phyloP scores from a whole-genome alignment of 2,329 filamentous ascomycete species.

The Metarhizium humberi region DNA sequence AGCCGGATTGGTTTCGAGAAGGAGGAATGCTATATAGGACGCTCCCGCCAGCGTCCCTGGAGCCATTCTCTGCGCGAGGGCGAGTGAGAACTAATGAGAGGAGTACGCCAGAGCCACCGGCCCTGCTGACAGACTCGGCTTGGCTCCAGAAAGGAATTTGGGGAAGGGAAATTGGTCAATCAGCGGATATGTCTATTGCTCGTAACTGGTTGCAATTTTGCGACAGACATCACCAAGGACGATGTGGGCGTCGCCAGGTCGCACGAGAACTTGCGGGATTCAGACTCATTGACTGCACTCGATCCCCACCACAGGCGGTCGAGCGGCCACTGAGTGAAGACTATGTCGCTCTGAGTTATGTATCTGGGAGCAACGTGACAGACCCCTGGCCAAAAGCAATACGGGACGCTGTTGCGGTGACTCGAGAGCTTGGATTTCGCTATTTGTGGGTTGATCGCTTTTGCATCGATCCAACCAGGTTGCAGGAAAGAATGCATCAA shows the following conservation, averaged over 20 bases:
- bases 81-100: constrained; percentile 8
- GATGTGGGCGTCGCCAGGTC: constrained; percentile 19
- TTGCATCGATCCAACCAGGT: constrained; percentile 20
- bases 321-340: constrained; percentile 17
- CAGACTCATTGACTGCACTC: constrained; percentile 23
- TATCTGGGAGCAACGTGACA: constrained; percentile 18
- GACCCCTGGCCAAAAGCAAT: constrained; percentile 22
- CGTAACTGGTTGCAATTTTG: constrained; percentile 25
- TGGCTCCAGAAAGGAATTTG: constrained; percentile 24
- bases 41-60: constrained; percentile 16
- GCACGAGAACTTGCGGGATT: constrained; percentile 19
- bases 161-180: constrained; percentile 21
- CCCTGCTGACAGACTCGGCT: constrained; percentile 6
- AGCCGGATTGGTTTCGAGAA: constrained; percentile 22
- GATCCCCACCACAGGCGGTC: constrained; percentile 21
- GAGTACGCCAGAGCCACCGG: constrained; percentile 4
- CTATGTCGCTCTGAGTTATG: constrained; percentile 26
- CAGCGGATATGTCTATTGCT: constrained; percentile 20
- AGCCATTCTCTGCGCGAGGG: constrained; percentile 9
- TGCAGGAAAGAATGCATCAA: constrained; percentile 18
- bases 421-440: constrained; percentile 19
- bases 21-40: constrained; percentile 25
- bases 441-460: constrained; percentile 30
- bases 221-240: constrained; percentile 21
- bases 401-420: constrained; percentile 21